Base-by-base conservation (phyloP, 2,329 filamentous ascomycete species). In the Blumeriella jaapii region DNA sequence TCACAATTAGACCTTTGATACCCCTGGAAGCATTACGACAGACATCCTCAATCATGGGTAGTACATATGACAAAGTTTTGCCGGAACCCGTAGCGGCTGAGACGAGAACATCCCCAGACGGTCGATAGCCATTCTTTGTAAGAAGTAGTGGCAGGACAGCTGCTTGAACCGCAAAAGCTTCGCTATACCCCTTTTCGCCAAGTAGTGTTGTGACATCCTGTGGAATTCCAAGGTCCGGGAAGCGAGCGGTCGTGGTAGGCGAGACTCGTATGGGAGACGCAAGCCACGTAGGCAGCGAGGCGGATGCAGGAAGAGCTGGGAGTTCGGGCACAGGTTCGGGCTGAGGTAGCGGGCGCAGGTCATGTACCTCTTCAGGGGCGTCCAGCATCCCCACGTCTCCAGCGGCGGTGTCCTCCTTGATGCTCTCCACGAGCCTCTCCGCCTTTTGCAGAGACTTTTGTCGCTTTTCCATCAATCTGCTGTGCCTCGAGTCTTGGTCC, bases 31-130 rank as follows among this genome's bases (percentile, higher is more conserved):
- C 61, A 10, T 70, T 69, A 19, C 71, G 65, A 46, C 79, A 78
- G 31, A 98, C 63, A 32, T 80, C 77, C 29, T 85, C 74, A 3
- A 93, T 70, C 39, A 98, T 75, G 0, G 91, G 91, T 2, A 98
- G 63, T 0, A 89, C 74, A 52, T 98, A 98, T 0, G 89, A 82
- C 11, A 98, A 59, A 0, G 91, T 98, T 56, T 98, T 98, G 38
- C 91, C 91, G 0, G 91, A 96, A 6, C 91, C 91, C 0, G 91
- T 98, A 1, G 89, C 82, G 0, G 93, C 91, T 6, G 86, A 91
- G 2, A 98, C 78, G 28, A 93, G 79, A 4, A 98, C 60, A 56
- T 98, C 91, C 4, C 84, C 82, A 1, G 71, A 61, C 22, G 75
- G 68, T 22, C 10, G 6, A 9, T 70, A 63, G 37, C 69, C 64